Base-by-base conservation (phyloP, 2,329 filamentous ascomycete species). In the Clonostachys sp. region DNA sequence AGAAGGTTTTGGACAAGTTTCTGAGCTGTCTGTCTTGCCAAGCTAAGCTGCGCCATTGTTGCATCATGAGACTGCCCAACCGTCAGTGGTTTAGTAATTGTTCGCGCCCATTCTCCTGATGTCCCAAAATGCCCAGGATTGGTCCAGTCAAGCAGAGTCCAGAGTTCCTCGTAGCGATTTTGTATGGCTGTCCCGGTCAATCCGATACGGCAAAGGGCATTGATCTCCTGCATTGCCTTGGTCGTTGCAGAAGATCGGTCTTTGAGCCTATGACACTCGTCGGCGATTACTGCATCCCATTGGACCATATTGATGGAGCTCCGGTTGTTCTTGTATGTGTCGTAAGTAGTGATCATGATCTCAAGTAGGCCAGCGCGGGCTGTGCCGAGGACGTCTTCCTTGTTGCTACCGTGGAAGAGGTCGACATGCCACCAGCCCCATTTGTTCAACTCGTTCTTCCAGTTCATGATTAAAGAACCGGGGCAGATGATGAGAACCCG, bases 371-470 rank as follows among this genome's bases (percentile, higher is more conserved):
- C 94, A 4, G 85, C 82, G 41, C 77, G 77, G 3, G 91, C 91
- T 2, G 89, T 80, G 41, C 83, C 74, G 3, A 95, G 71, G 1
- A 87, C 83, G 42, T 86, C 81, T 30, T 88, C 85, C 57, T 91
- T 83, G 34, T 65, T 61, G 2, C 59, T 24, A 9, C 91, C 91
- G 58, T 96, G 91, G 54, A 86, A 97, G 2, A 84, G 68, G 57
- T 95, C 89, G 10, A 89, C 76, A 52, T 91, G 83, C 94, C 94
- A 99, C 88, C 89, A 99, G 1, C 94, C 94, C 94, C 94, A 99
- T 48, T 87, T 83, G 44, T 82, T 73, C 36, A 99, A 70, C 65
- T 99, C 94, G 24, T 84, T 83, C 65, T 82, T 84, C 94, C 94
- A 99, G 55, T 99, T 99, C 53, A 85, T 78, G 55, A 97, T 91